Conservation (phyloP, 768 basidiomycete species). For the Boletus edulis region DNA sequence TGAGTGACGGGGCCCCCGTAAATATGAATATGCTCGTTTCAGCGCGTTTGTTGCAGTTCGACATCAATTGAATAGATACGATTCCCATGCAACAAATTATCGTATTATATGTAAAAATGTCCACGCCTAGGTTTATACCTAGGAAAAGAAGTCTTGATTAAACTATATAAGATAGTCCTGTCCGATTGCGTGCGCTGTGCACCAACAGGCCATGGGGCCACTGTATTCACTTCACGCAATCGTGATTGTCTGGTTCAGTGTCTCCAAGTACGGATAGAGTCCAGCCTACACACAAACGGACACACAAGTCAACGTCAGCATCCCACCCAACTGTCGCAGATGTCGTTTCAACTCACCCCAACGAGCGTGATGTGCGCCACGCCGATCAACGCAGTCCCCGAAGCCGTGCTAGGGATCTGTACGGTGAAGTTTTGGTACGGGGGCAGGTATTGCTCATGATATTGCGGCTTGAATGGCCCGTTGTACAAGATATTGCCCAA, state of each 20-base stretch:
- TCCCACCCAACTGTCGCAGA: neutral
- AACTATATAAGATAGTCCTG: too few species aligned
- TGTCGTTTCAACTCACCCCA: constrained; percentile 34
- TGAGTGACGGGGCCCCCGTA: too few species aligned
- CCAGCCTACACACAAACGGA: constrained; percentile 30
- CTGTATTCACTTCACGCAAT: constrained; percentile 12
- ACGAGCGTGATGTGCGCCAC: constrained; percentile 38
- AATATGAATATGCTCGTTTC: too few species aligned
- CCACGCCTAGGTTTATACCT: too few species aligned
- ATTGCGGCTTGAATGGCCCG: constrained; percentile 42
- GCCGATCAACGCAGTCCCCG: constrained; percentile 36
- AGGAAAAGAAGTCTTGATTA: too few species aligned
- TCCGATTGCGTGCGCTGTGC: too few species aligned
- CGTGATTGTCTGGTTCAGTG: constrained; percentile 30
- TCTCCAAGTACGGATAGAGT: constrained; percentile 29
- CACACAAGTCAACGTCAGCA: neutral
- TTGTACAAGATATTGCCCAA: constrained; percentile 47
- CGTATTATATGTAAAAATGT: too few species aligned
- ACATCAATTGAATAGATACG: too few species aligned
- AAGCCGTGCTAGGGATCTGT: constrained; percentile 31
- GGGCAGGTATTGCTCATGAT: neutral
- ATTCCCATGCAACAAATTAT: too few species aligned
- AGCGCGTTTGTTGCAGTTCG: too few species aligned
- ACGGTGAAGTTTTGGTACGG: constrained; percentile 49
- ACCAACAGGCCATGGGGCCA: too few species aligned